phyloP scores from a whole-genome alignment of 2,329 filamentous ascomycete species.

The Colletotrichum brevisporum region DNA sequence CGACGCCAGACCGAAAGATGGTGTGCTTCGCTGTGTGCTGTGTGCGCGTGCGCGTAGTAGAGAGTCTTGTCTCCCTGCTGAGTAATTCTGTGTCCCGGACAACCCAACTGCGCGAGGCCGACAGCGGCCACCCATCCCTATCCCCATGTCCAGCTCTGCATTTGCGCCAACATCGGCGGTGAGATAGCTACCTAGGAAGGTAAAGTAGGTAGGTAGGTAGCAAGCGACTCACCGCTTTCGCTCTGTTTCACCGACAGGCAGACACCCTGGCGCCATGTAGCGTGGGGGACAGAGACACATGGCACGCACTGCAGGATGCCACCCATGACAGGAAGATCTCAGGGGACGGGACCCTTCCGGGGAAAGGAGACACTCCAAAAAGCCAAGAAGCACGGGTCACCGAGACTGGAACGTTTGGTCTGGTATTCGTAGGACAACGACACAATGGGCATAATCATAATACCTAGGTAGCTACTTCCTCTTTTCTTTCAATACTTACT shows the following conservation, averaged over 20 bases:
- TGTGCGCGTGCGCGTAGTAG: not conserved
- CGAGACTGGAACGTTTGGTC: constrained; percentile 11
- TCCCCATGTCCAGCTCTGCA: not conserved
- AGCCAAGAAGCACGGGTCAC: constrained; percentile 7
- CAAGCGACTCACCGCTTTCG: constrained; percentile 36
- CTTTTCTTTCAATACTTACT: not conserved
- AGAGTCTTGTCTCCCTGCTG: not conserved
- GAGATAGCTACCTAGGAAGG: constrained; percentile 1
- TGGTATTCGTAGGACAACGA: not conserved
- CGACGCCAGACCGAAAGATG: constrained; percentile 1
- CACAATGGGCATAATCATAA: constrained; percentile 1
- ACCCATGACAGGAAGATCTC: not conserved
- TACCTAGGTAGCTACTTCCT: not conserved
- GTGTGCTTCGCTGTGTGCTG: not conserved
- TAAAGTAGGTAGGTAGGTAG: constrained; percentile 3
- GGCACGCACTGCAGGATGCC: not conserved
- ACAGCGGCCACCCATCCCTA: constrained; percentile 3
- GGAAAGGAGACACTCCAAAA: not conserved
- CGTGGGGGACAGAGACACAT: constrained; percentile 23
- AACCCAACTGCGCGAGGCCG: constrained; percentile 21
- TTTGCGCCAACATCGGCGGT: constrained; percentile 20
- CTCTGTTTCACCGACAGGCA: constrained; percentile 35
- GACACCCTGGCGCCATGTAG: constrained; percentile 27
- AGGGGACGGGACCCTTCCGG: constrained; percentile 15
- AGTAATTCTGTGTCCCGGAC: constrained; percentile 3